Percentiles rank a stretch among this genome's conserved stretches.
These are phyloP conservation scores for Rubus idaeus DNA, from an alignment of 306 rosid genomes.

Conservation along the genomic window DNA sequence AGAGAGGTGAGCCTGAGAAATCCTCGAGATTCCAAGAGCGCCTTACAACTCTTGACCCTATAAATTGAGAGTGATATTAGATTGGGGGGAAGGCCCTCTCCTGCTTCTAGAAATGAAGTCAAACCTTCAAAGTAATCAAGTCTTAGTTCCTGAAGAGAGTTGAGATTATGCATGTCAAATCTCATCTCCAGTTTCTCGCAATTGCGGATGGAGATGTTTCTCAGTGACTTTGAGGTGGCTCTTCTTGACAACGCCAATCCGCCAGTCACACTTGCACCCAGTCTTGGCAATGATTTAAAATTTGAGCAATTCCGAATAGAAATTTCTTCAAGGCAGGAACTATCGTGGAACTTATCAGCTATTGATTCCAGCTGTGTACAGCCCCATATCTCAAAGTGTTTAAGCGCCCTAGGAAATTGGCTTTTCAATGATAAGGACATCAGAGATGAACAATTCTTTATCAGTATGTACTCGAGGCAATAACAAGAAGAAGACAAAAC, in stretches of 20 bases:
- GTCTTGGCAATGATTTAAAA: conserved; percentile 8
- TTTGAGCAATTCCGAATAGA: conserved; percentile 10
- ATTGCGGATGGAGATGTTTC: neutral
- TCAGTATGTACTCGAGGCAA: conserved; percentile 1
- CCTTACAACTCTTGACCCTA: neutral
- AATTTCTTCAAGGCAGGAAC: neutral
- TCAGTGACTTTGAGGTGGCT: no score
- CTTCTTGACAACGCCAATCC: no score
- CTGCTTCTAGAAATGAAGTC: neutral
- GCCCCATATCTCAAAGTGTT: conserved; percentile 5
- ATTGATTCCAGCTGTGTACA: conserved; percentile 17
- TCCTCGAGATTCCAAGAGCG: conserved; percentile 5
- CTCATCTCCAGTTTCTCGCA: conserved; percentile 16
- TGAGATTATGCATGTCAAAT: conserved; percentile 5
- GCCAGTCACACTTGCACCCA: neutral
- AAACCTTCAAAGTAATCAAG: conserved; percentile 18
- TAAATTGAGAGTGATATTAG: neutral
- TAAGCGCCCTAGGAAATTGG: conserved; percentile 15
- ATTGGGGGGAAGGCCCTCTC: conserved; percentile 14
- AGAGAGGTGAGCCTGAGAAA: conserved; percentile 27
- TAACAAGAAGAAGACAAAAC: neutral
- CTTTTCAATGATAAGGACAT: conserved; percentile 2
- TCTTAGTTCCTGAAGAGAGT: neutral
- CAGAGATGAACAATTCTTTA: conserved; percentile 24
- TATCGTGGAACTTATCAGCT: conserved; percentile 1